phyloP scores from a whole-genome alignment of 2,329 filamentous ascomycete genomes.

The Colletotrichum sp. region DNA sequence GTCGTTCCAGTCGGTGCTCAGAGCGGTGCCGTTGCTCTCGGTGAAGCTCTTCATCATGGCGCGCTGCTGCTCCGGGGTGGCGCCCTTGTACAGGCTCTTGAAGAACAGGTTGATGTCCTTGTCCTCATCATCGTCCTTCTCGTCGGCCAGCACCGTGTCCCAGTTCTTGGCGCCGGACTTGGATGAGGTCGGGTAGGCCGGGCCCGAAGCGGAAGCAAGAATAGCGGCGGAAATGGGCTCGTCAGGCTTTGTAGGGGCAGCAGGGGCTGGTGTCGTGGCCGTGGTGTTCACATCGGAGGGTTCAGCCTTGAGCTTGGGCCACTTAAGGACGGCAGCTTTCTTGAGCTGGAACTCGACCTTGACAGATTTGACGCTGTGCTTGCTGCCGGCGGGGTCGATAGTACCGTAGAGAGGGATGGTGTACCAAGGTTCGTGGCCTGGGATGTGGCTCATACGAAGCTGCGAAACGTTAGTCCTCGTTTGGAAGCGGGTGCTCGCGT shows the following conservation, averaged over 20 bases:
- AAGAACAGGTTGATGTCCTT: conserved; percentile 82
- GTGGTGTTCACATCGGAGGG: conserved; percentile 1
- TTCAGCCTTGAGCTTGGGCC: conserved; percentile 48
- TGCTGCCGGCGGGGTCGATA: conserved; percentile 67
- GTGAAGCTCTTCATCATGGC: conserved; percentile 98
- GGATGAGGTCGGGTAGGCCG: conserved; percentile 86
- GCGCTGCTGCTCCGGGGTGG: conserved; percentile 79
- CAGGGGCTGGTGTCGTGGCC: not conserved
- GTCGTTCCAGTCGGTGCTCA: conserved; percentile 92
- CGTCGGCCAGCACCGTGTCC: conserved; percentile 70
- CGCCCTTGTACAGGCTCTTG: conserved; percentile 81
- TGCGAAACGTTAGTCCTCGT: not conserved
- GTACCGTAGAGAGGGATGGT: conserved; percentile 58
- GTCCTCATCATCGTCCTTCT: conserved; percentile 59
- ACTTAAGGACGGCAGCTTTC: conserved; percentile 73
- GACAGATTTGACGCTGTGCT: conserved; percentile 70
- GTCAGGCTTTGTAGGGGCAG: conserved; percentile 2
- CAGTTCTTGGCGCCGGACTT: conserved; percentile 86
- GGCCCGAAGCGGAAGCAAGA: conserved; percentile 33
- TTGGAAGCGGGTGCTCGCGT: fast-evolving
- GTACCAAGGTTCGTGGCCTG: conserved; percentile 19
- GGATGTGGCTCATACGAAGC: conserved; percentile 21
- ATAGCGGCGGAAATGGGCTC: not conserved
- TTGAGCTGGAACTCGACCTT: conserved; percentile 80
- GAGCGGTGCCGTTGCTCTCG: conserved; percentile 90